Conservation (phyloP, 2,329 filamentous ascomycete species). For the Trichoderma gracile region DNA sequence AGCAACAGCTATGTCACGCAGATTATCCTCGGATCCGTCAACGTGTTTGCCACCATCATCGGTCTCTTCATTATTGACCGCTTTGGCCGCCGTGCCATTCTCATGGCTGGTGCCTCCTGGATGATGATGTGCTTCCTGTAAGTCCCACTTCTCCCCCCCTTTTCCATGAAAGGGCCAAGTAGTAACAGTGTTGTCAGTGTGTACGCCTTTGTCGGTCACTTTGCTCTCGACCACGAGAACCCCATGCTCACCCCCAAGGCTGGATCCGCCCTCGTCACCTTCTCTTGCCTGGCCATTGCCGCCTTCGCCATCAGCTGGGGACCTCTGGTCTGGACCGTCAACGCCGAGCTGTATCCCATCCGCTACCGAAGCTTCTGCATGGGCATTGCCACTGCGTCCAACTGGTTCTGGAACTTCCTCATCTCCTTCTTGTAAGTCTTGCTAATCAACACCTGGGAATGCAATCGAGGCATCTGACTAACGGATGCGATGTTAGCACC, state of each 20-base stretch:
- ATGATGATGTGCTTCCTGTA: conserved; percentile 24
- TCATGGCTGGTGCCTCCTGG: conserved; percentile 12
- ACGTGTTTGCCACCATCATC: conserved; percentile 17
- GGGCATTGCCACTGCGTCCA: conserved; percentile 16
- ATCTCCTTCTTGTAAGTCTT: conserved; percentile 20
- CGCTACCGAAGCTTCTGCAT: conserved; percentile 20
- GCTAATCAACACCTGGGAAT: neutral
- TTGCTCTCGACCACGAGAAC: conserved; percentile 16
- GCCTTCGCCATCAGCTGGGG: conserved; percentile 21
- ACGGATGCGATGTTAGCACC: neutral
- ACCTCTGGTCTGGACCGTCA: conserved; percentile 13
- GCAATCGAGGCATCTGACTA: neutral
- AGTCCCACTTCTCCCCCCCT: neutral
- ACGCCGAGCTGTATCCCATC: conserved; percentile 17
- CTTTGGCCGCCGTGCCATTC: conserved; percentile 8
- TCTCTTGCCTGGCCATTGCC: conserved; percentile 20
- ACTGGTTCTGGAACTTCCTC: conserved; percentile 24
- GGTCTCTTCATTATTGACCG: conserved; percentile 16
- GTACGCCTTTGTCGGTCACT: conserved; percentile 21
- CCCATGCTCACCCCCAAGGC: conserved; percentile 20
- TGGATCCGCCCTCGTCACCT: conserved; percentile 16
- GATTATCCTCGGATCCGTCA: conserved; percentile 21
- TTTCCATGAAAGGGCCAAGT: neutral
- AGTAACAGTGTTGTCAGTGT: conserved; percentile 1
- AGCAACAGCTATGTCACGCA: conserved; percentile 22